Conservation (phyloP, 2,329 filamentous ascomycete genomes). For the Fusarium denticulatum region DNA sequence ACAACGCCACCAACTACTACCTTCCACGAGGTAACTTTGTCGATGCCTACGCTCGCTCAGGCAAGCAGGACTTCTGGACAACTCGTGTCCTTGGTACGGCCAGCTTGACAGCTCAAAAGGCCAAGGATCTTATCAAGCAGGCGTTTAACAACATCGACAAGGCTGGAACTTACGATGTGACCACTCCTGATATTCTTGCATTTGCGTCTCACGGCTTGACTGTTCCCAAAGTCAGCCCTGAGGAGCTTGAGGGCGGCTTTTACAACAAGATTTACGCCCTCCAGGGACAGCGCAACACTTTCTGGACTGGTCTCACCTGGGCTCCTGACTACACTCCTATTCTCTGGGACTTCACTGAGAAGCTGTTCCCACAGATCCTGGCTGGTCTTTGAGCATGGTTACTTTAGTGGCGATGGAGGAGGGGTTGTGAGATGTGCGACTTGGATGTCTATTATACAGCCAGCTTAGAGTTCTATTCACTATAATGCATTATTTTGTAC, state of each 20-base stretch:
- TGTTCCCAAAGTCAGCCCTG: conserved; percentile 36
- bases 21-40: conserved; percentile 13
- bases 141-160: background rate
- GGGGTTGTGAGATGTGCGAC: rapidly evolving
- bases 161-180: conserved; percentile 10
- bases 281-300: conserved; percentile 50
- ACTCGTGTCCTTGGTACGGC: conserved; percentile 16
- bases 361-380: conserved; percentile 16
- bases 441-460: background rate
- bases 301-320: conserved; percentile 47
- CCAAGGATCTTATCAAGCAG: background rate
- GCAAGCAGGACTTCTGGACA: background rate
- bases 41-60: conserved; percentile 6
- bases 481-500: background rate
- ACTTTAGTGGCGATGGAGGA: rapidly evolving
- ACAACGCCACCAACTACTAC: conserved; percentile 10
- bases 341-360: conserved; percentile 40
- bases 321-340: conserved; percentile 39
- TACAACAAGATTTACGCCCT: conserved; percentile 47
- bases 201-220: conserved; percentile 36
- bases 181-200: conserved; percentile 17
- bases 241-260: conserved; percentile 47
- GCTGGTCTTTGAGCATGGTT: background rate
- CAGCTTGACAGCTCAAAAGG: background rate
- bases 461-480: background rate